Conservation (phyloP, 495 filamentous ascomycete species). For the Podospora bellae-mahoneyi region DNA sequence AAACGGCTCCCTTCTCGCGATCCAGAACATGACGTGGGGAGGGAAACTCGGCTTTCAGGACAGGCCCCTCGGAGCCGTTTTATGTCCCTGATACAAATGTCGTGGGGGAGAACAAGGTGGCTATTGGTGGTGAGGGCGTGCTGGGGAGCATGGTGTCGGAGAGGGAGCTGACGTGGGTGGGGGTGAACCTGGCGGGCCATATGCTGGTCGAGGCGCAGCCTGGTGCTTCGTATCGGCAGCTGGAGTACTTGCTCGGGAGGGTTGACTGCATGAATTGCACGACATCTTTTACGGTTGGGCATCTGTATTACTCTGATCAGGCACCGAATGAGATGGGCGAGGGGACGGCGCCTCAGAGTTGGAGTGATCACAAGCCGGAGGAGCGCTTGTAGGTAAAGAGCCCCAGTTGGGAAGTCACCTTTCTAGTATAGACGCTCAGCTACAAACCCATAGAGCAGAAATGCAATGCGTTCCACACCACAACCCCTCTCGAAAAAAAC, state of each 20-base stretch:
- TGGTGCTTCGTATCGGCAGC: slow-evolving; percentile 59
- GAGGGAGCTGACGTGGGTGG: slow-evolving; percentile 65
- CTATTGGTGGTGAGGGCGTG: slow-evolving; percentile 50
- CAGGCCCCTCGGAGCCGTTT: slow-evolving; percentile 56
- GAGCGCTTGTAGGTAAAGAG: neutral
- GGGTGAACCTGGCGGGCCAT: slow-evolving; percentile 58
- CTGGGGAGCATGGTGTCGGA: slow-evolving; percentile 63
- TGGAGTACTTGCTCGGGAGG: slow-evolving; percentile 65
- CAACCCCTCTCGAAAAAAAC: neutral
- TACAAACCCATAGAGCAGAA: neutral
- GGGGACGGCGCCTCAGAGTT: slow-evolving; percentile 33
- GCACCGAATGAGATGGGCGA: slow-evolving; percentile 24
- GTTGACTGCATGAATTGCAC: slow-evolving; percentile 43
- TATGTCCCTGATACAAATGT: slow-evolving; percentile 61
- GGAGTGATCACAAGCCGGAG: slow-evolving; percentile 19
- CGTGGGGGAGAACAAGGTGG: slow-evolving; percentile 31
- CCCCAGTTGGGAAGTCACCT: neutral
- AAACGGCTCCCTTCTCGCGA: slow-evolving; percentile 66
- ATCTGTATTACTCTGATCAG: slow-evolving; percentile 17
- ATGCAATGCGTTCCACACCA: neutral
- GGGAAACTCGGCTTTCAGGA: slow-evolving; percentile 65
- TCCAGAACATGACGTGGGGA: slow-evolving; percentile 86
- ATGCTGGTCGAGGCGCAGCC: slow-evolving; percentile 66
- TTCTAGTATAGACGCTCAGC: neutral
- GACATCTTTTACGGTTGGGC: slow-evolving; percentile 31